Evolutionary conservation across 2,329 filamentous ascomycete genomes (phyloP), one percentile per base, ranked within the genome.

Genomic region (Aschersonia sp.): DNA sequence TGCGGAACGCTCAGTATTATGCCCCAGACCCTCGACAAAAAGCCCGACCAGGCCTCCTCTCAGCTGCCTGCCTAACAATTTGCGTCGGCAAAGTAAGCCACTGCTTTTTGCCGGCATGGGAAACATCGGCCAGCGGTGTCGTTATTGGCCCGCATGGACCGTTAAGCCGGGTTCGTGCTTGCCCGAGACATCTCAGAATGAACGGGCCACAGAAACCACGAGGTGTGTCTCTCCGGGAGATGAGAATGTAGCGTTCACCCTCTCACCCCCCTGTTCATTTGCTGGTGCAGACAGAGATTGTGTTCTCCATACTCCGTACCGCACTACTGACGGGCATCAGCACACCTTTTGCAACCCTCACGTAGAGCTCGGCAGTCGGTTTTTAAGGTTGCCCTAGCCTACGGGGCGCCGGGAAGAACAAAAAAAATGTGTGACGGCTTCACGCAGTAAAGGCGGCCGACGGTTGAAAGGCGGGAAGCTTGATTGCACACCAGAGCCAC

Each of bases 151-250:
- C 28, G 44, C 31, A 29, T 28, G 20, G 31, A 9, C 47, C 31
- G 45, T 38, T 40, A 38, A 40, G 38, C 48, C 44, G 48, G 35
- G 30, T 31, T 47, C 32, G 43, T 47, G 31, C 41, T 46, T 51
- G 48, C 35, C 51, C 52, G 48, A 54, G 52, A 55, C 53, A 51
- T 51, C n/a, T 48, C 32, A 47, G 47, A 48, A 49, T 52, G 43
- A 40, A 44, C 43, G 12, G 44, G 35, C 50, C 48, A 47, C 41
- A 44, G 20, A 49, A 40, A 43, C 43, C 49, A 49, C 48, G 45
- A 44, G 43, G 43, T 35, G 9, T 45, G 32, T 50, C 44, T 44
- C n/a, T 41, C 29, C 46, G 44, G 48, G 46, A 40, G 46, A 48
- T 41, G 28, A 31, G 40, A n/a, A 31, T 32, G 29, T 10, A 45